Evolutionary conservation across 1,139 yeast species (phyloP).

Genomic region (Protomyces inundatus): DNA sequence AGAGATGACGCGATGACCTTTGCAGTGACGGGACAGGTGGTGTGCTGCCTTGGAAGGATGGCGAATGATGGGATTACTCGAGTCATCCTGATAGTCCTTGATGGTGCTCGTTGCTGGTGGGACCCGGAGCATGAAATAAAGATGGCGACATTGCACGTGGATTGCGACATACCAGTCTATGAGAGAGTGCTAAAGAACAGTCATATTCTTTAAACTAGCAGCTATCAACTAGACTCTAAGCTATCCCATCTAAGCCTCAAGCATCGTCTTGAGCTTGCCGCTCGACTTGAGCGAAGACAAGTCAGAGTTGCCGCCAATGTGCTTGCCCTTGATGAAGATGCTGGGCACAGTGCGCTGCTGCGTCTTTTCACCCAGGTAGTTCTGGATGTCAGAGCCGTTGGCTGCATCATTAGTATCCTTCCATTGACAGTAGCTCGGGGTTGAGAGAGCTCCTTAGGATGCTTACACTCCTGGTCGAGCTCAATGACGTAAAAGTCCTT

Average conservation of each 20-base stretch:
- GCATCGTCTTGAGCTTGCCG: conserved; percentile 43
- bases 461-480: conserved; percentile 47
- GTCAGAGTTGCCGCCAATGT: conserved; percentile 89
- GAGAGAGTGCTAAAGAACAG: neutral
- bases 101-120: too few species aligned
- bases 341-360: conserved; percentile 95
- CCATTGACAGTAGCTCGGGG: neutral
- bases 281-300: conserved; percentile 53
- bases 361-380: conserved; percentile 65
- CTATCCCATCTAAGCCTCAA: conserved; percentile 29
- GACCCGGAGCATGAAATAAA: too few species aligned
- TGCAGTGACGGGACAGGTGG: too few species aligned
- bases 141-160: neutral
- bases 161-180: neutral
- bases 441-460: conserved; percentile 30
- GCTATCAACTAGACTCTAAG: too few species aligned
- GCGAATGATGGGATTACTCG: too few species aligned
- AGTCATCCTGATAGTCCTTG: too few species aligned
- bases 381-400: conserved; percentile 63
- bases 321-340: conserved; percentile 82
- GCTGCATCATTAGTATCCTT: neutral
- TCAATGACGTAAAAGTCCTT: conserved; percentile 60
- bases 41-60: too few species aligned
- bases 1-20: too few species aligned
- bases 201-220: neutral